Conservation (phyloP, 805 yeast genomes). For the Candida nemodendra region DNA sequence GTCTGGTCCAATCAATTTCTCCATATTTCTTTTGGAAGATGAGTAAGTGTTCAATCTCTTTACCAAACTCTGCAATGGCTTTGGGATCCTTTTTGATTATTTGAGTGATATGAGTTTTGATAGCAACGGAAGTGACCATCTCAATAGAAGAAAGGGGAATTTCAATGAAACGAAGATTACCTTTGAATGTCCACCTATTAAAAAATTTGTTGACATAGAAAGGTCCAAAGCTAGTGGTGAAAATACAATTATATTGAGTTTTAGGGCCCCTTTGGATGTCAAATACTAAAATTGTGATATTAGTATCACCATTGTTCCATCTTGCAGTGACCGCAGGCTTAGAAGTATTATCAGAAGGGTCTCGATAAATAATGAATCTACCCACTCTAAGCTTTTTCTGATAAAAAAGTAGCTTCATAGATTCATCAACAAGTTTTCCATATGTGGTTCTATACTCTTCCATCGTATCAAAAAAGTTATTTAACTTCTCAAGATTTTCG, state of each 20-base stretch:
- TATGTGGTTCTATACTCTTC: constrained; percentile 45
- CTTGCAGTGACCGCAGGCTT: constrained; percentile 56
- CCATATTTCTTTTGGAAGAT: constrained; percentile 41
- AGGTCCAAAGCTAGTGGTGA: constrained; percentile 26
- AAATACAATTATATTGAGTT: constrained; percentile 19
- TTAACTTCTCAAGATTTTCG: constrained; percentile 41
- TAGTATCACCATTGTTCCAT: constrained; percentile 33
- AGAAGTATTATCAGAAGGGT: constrained; percentile 33
- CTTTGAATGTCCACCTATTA: constrained; percentile 28
- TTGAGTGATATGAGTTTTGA: constrained; percentile 34
- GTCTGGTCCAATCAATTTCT: constrained; percentile 41
- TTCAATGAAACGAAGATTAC: constrained; percentile 29
- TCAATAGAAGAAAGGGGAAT: constrained; percentile 43
- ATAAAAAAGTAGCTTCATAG: constrained; percentile 47
- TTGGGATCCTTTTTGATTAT: constrained; percentile 37
- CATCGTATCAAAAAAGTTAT: constrained; percentile 43
- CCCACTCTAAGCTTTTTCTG: constrained; percentile 52
- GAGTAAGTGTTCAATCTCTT: constrained; percentile 36
- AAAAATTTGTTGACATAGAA: constrained; percentile 37
- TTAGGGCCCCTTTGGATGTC: constrained; percentile 33
- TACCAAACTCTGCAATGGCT: constrained; percentile 37
- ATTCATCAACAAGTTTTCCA: constrained; percentile 44
- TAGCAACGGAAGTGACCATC: constrained; percentile 39
- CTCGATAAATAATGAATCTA: constrained; percentile 57
- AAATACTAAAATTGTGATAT: constrained; percentile 43